Base-by-base conservation (phyloP, 768 basidiomycete species). In the Coprinellus aureogranulatus region DNA sequence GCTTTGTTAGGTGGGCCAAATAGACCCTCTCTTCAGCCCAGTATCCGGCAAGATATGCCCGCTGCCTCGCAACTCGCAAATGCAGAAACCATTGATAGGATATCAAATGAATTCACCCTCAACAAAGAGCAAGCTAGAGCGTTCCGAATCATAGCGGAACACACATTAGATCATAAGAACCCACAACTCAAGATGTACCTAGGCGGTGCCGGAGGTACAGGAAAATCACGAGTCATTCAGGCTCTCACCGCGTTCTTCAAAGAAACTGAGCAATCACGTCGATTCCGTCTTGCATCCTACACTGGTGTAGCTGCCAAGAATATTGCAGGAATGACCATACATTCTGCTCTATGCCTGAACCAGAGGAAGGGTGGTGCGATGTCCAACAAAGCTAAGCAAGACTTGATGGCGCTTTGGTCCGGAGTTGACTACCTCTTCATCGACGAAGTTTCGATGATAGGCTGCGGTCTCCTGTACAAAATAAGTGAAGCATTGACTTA, bases 31-130 rank as follows among this genome's bases (percentile, higher is more conserved):
- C n/a, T n/a, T n/a, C n/a, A n/a, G n/a, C n/a, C n/a, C n/a, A n/a
- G n/a, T n/a, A n/a, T n/a, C n/a, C n/a, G n/a, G n/a, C n/a, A n/a
- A n/a, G n/a, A n/a, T n/a, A n/a, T n/a, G n/a, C n/a, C n/a, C n/a
- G n/a, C n/a, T n/a, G n/a, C n/a, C n/a, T n/a, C n/a, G n/a, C n/a
- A n/a, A n/a, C n/a, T n/a, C n/a, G n/a, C n/a, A n/a, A n/a, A n/a
- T n/a, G n/a, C n/a, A n/a, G n/a, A n/a, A n/a, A n/a, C n/a, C 47
- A 55, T 69, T 30, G 59, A 63, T n/a, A n/a, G 1, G 47, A 37
- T 0, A 57, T 73, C 1, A 57, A 11, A 51, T 0, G 60, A 72
- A 41, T 74, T 58, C 48, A 71, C 66, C 4, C 56, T 77, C 14
- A 78, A 76, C 52, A 51, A 4, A 8, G 41, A 44, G 18, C 41